A percentile compares a stretch with the other conserved stretches of the same genome.
phyloP scores from a whole-genome alignment of 331 rosid genomes.

The Quercus phellos region DNA sequence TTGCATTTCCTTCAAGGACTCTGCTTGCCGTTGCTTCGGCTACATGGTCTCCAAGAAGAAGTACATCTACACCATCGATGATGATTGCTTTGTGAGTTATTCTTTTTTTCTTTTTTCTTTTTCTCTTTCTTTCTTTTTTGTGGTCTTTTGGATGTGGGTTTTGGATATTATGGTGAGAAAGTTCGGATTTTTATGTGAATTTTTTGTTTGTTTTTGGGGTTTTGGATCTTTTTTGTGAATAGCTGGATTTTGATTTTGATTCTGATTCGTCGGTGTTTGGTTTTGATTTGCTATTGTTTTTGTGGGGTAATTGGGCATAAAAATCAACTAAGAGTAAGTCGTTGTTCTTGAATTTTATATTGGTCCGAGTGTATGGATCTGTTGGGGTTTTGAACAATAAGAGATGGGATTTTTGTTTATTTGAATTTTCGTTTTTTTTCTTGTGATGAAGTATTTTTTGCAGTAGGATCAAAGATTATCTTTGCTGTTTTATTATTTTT shows the following conservation, averaged over 20 bases:
- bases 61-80: conserved; percentile 62
- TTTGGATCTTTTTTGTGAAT: background rate
- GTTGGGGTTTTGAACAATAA: background rate
- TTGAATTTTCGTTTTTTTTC: background rate
- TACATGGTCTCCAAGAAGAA: conserved; percentile 50
- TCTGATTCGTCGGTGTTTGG: background rate
- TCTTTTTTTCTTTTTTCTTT: no score
- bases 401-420: background rate
- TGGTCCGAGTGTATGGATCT: background rate
- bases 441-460: background rate
- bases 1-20: conserved; percentile 64
- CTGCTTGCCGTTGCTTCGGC: conserved; percentile 63
- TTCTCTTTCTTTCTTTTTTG: background rate
- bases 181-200: conserved; percentile 3
- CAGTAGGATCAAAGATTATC: background rate
- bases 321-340: background rate
- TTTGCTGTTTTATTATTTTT: background rate
- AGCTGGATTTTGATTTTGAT: background rate
- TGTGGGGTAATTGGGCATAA: background rate
- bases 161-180: background rate
- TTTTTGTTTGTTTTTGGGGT: background rate
- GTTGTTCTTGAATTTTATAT: background rate
- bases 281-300: background rate
- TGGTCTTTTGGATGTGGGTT: background rate
- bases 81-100: conserved; percentile 63